Base-by-base conservation (phyloP, 352 stramenopile genomes). In the Phytopythium cucurbitacearum region DNA sequence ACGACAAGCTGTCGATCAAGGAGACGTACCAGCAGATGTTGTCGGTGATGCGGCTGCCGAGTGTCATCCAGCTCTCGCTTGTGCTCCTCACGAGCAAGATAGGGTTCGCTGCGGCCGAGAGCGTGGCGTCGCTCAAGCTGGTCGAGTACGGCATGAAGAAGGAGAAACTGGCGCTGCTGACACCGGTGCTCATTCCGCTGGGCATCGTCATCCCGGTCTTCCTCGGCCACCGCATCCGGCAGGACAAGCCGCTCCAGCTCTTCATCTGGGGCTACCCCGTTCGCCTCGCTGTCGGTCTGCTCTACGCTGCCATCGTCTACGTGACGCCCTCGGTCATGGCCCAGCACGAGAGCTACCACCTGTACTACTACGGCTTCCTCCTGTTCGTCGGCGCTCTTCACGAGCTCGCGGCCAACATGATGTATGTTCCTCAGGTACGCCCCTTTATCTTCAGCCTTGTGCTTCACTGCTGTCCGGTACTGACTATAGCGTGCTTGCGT, bases 11-110 rank as follows among this genome's bases (percentile, higher is more conserved):
- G 34, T 88, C 67, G 7, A 91, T 98, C 48, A 46, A 54, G 8
- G 89, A 97, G 40, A 97, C 93, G 11, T 98, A 97, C 66, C 71
- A 82, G 43, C 85, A 97, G 57, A 87, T 98, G 79, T 81, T 78
- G 64, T 79, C 79, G 15, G 80, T 97, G 32, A 38, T 96, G 48
- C 69, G 73, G 49, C 84, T 98, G 7, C 85, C 85, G 1, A 89
- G 82, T 42, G 87, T 98, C 40, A 69, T 89, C 10, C 80, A 65
- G 53, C 74, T 98, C 15, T 85, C 80, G 11, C 46, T 93, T n/a
- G 53, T 98, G 39, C 71, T 98, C 35, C 67, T 98, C 9, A 98
- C 94, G 33, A 82, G 85, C 59, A 95, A 96, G 64, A 91, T 97
- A 44, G 87, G 87, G 12, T 98, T 98, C 64, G 85, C 87, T 32